phyloP scores from a whole-genome alignment of 192 early-diverging fungal species.

The Coemansia pectinata region DNA sequence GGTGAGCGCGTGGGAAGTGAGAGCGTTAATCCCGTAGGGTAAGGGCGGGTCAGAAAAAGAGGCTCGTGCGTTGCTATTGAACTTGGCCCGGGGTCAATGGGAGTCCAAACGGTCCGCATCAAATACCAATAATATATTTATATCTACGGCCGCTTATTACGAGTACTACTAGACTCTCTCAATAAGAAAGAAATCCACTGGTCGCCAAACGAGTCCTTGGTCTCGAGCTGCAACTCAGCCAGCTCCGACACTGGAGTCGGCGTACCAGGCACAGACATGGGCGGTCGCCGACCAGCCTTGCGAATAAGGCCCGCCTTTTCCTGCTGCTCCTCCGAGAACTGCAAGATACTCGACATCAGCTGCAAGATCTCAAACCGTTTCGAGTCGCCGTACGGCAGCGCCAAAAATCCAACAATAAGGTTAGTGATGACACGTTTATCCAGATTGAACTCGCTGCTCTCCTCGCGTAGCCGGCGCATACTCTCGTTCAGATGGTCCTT shows the following conservation, averaged over 20 bases:
- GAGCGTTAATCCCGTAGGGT: neutral
- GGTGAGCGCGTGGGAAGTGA: neutral
- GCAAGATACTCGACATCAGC: conserved; percentile 85
- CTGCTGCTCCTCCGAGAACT: conserved; percentile 87
- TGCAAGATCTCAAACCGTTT: conserved; percentile 91
- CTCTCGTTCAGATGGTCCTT: conserved; percentile 92
- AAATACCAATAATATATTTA: neutral
- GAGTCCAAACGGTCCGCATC: neutral
- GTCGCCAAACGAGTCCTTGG: conserved; percentile 72
- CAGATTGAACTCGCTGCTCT: conserved; percentile 75
- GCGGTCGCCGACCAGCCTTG: conserved; percentile 54
- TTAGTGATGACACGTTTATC: conserved; percentile 89
- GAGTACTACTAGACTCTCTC: conserved; percentile 58
- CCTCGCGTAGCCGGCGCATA: conserved; percentile 81
- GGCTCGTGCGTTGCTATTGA: neutral
- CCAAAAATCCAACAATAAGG: conserved; percentile 84
- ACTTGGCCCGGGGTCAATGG: neutral
- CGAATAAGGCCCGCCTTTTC: conserved; percentile 77
- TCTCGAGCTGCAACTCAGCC: conserved; percentile 22
- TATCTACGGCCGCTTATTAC: conserved; percentile 10
- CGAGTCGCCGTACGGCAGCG: conserved; percentile 81
- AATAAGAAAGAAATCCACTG: conserved; percentile 81
- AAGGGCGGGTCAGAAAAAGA: neutral
- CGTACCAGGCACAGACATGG: conserved; percentile 49
- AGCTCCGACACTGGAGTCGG: conserved; percentile 48